Percentiles rank a stretch among this genome's conserved stretches.
Evolutionary conservation across 345 rosid species (phyloP).

Genomic region (Schrenkiella parvula): DNA sequence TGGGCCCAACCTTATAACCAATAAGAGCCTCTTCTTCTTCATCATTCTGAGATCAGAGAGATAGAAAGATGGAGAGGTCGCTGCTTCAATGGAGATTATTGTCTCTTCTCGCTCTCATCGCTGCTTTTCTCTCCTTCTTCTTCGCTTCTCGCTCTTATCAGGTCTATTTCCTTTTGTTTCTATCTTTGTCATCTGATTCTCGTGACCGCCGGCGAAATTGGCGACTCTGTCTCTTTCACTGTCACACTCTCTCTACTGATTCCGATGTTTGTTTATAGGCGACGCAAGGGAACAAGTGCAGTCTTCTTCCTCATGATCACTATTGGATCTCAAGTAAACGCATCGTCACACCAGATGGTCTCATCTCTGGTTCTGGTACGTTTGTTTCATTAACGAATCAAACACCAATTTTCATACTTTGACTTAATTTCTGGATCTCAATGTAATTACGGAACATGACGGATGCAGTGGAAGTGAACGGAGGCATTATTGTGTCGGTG

Average conservation of each 20-base stretch:
- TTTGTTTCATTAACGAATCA: neutral
- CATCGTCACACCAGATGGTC: conserved; percentile 63
- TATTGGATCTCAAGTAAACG: conserved; percentile 74
- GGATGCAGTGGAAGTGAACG: conserved; percentile 65
- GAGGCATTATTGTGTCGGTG: conserved; percentile 51
- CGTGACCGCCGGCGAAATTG: neutral
- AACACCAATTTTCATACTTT: neutral
- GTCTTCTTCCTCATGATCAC: conserved; percentile 65
- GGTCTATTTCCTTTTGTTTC: conserved; percentile 34
- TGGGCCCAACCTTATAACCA: conserved; percentile 18
- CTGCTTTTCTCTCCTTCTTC: conserved; percentile 38
- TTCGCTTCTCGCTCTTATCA: conserved; percentile 41
- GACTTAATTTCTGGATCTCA: neutral
- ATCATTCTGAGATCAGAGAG: neutral
- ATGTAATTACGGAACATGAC: neutral
- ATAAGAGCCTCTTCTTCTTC: conserved; percentile 10
- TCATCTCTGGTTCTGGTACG: conserved; percentile 82
- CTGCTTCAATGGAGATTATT: conserved; percentile 50
- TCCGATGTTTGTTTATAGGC: conserved; percentile 34
- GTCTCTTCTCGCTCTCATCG: conserved; percentile 49
- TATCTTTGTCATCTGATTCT: neutral
- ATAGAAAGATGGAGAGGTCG: conserved; percentile 30
- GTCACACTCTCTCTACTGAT: neutral
- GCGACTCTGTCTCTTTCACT: conserved; percentile 11
- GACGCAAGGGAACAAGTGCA: conserved; percentile 42